Evolutionary conservation across 768 basidiomycete species (phyloP).

Genomic region (Lentinula edodes): DNA sequence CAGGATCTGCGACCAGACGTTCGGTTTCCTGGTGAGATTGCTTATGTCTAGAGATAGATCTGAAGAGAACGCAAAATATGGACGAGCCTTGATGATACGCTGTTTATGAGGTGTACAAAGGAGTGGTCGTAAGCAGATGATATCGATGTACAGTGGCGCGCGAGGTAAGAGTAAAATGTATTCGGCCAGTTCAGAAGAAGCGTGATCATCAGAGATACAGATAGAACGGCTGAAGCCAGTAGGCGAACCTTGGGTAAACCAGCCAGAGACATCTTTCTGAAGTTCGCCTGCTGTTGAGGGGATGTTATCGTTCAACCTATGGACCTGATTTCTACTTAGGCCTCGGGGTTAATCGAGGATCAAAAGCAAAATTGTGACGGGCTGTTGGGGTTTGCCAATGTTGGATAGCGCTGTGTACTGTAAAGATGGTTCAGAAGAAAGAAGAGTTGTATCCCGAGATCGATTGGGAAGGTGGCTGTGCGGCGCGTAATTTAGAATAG

Average conservation of each 20-base stretch:
- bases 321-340: background rate
- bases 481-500: background rate
- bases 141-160: background rate
- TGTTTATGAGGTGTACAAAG: conserved; percentile 14
- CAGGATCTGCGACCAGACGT: conserved; percentile 91
- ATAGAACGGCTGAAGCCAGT: background rate
- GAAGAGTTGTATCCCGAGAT: background rate
- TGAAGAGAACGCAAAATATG: conserved; percentile 7
- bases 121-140: background rate
- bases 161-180: background rate
- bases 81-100: conserved; percentile 47
- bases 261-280: background rate
- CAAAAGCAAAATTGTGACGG: background rate
- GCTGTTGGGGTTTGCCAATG: background rate
- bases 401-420: background rate
- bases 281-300: background rate
- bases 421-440: background rate
- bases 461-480: background rate
- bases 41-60: background rate
- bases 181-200: background rate
- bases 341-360: background rate
- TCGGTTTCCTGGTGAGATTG: conserved; percentile 78
- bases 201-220: background rate
- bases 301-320: background rate
- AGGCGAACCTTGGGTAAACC: conserved; percentile 6